A percentile compares a stretch with the other conserved stretches of the same genome.
Evolutionary conservation across 495 filamentous ascomycete genomes (phyloP).

Genomic region (Aspergillus homomorphus): DNA sequence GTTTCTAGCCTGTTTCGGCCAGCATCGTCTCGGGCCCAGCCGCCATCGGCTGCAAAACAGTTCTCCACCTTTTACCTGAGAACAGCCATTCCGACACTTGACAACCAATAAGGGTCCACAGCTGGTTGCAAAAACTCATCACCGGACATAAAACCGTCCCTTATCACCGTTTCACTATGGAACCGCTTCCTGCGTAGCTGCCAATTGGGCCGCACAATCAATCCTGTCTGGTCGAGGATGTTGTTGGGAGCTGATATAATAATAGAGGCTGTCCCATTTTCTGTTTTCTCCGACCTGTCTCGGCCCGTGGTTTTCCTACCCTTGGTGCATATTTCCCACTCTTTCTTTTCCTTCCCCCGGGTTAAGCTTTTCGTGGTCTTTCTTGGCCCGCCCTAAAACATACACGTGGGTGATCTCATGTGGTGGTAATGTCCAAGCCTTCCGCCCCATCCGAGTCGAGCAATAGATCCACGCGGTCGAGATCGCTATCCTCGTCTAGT

Average conservation of each 20-base stretch:
- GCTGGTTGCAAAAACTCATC: neutral
- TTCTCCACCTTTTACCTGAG: neutral
- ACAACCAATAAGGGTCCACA: neutral
- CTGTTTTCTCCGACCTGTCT: neutral
- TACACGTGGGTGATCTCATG: neutral
- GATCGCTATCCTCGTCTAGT: neutral
- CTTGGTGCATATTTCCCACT: neutral
- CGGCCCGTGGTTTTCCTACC: neutral
- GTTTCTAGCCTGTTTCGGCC: neutral
- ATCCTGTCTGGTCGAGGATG: neutral
- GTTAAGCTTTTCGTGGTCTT: neutral
- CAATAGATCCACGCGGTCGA: neutral
- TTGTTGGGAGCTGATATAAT: neutral
- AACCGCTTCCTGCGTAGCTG: neutral
- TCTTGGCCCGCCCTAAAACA: neutral
- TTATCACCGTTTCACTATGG: neutral
- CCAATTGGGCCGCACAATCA: neutral
- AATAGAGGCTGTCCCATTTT: neutral
- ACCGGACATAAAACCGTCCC: neutral
- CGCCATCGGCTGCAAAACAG: neutral
- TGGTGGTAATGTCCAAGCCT: neutral
- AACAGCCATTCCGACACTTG: neutral
- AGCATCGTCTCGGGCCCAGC: neutral
- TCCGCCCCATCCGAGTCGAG: neutral
- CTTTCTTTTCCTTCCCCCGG: neutral